Evolutionary conservation across 768 basidiomycete species (phyloP).

Genomic region (Russula sp.): DNA sequence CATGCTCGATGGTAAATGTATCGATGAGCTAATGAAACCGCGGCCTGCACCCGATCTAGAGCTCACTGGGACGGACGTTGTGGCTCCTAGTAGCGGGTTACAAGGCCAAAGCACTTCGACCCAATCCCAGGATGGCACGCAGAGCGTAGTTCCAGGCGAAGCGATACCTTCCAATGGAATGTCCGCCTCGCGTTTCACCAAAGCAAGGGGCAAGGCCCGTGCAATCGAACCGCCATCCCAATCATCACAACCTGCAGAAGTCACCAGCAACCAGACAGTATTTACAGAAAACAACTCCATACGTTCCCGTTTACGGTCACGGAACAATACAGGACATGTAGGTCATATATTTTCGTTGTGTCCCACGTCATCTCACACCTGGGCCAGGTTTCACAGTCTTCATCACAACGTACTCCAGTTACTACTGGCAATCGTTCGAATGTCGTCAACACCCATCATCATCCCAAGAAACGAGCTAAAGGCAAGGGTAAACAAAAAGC

Average conservation of each 20-base stretch:
- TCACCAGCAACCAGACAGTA: background rate
- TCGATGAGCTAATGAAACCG: constrained; percentile 56
- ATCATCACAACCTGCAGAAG: background rate
- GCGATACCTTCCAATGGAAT: background rate
- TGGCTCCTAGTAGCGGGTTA: background rate
- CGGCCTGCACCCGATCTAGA: constrained; percentile 6
- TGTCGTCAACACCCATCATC: background rate
- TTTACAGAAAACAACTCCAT: constrained; percentile 17
- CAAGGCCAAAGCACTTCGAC: constrained; percentile 8
- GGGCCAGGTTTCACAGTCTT: background rate
- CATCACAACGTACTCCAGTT: constrained; percentile 4
- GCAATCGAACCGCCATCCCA: constrained; percentile 7
- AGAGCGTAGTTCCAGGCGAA: background rate
- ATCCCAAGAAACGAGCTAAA: constrained; percentile 14
- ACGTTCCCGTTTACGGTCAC: constrained; percentile 29
- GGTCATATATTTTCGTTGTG: background rate
- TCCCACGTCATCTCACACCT: background rate
- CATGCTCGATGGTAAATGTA: constrained; percentile 73
- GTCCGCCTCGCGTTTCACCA: background rate
- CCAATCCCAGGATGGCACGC: background rate
- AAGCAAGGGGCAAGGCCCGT: background rate
- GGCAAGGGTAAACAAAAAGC: constrained; percentile 29
- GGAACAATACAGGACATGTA: constrained; percentile 24
- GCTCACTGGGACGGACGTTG: background rate
- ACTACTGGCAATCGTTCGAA: background rate